Base-by-base conservation (phyloP, 1,139 yeast genomes). In the Suhomyces guaymorum region DNA sequence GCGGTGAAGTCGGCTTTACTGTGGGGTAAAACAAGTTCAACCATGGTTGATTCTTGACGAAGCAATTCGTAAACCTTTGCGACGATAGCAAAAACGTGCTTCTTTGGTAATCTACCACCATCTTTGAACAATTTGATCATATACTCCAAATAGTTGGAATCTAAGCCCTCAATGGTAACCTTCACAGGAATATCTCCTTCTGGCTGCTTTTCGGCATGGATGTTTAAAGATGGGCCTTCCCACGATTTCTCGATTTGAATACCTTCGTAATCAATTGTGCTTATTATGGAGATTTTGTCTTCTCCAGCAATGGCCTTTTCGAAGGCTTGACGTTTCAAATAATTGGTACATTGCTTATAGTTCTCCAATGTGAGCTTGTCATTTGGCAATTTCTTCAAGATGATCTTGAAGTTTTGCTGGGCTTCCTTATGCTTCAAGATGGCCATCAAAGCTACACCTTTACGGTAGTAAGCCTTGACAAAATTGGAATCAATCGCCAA, bases 231-330 rank as follows among this genome's bases (percentile, higher is more conserved):
- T 2, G 83, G 86, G 0, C 96, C 96, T 22, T 66, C 69, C 69
- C 90, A 85, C 11, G 68, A 63, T 38, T 70, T 78, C 31, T 82
- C 87, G 17, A 76, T 57, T 28, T 66, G 59, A 48, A 78, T 60
- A 2, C 80, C 63, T 33, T 77, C 77, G 41, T 81, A 68, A 46
- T 70, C 76, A 30, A 66, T 57, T 24, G 59, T 56, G 41, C 65
- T 48, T 47, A 76, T 54, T 13, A 75, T 51, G 6, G 63, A 56
- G 3, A 49, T 49, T 39, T 59, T 61, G n/a, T 54, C 64, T 24
- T 77, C 87, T 5, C 82, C 80, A 34, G 88, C 85, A 49, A 92
- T 90, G 3, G 98, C 98, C 44, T 72, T 75, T 54, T 86, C 95
- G 58, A 92, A 92, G 10, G 90, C 89, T 44, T 82, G 78, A 41